These are phyloP conservation scores for Serendipita vermifera DNA, from an alignment of 768 basidiomycete genomes.

Conservation along the genomic window DNA sequence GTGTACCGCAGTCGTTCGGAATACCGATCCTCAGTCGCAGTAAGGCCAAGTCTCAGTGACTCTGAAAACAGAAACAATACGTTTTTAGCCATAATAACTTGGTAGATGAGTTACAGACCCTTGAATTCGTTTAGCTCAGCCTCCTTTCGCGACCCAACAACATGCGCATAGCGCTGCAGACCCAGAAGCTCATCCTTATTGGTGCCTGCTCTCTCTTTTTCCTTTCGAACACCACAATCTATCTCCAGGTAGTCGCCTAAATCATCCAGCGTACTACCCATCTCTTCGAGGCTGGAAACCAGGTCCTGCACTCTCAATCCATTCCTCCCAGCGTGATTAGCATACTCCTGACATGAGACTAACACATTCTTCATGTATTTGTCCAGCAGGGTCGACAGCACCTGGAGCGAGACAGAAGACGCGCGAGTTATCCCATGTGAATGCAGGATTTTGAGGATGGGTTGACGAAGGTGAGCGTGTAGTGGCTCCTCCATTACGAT, in stretches of 20 bases:
- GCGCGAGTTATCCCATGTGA: constrained; percentile 7
- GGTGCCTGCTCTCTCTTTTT: background rate
- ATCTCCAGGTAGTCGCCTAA: background rate
- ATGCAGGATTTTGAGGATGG: constrained; percentile 6
- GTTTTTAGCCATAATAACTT: background rate
- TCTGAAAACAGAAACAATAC: background rate
- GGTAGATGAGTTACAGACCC: background rate
- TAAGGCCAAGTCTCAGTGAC: background rate
- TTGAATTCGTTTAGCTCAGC: constrained; percentile 6
- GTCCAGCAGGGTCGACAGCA: background rate
- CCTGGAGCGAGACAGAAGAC: background rate
- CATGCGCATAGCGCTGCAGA: background rate
- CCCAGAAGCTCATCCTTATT: background rate
- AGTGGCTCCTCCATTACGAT: constrained; percentile 2
- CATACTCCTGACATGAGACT: constrained; percentile 6
- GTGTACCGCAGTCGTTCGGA: background rate
- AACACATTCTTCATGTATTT: background rate
- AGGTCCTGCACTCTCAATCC: background rate
- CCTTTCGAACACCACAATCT: background rate
- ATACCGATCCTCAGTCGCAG: background rate
- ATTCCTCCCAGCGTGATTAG: constrained; percentile 1
- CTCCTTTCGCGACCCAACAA: background rate
- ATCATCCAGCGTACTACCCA: constrained; percentile 7
- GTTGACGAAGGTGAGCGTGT: background rate
- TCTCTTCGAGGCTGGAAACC: constrained; percentile 3